These are phyloP conservation scores for Sicyos edulis DNA, from an alignment of 306 rosid species.

Conservation along the genomic window DNA sequence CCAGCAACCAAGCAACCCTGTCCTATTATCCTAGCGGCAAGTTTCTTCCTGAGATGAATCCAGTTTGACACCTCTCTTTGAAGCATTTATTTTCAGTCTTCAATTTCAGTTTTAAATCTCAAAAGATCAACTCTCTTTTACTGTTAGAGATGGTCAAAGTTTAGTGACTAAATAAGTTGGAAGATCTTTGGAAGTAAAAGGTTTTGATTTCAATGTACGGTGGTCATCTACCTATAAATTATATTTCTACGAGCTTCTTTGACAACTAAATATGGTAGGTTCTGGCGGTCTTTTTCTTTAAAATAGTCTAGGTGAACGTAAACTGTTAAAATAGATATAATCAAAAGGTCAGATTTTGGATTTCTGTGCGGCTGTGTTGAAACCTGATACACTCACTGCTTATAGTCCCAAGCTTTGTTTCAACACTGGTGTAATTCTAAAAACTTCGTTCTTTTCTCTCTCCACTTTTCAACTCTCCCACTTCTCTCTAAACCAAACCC, in stretches of 20 bases:
- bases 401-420: neutral
- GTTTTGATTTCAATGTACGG: too few relatives aligned
- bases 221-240: too few relatives aligned
- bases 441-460: too few relatives aligned
- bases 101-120: neutral
- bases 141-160: neutral
- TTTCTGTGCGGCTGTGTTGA: neutral
- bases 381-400: neutral
- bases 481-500: too few relatives aligned
- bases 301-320: too few relatives aligned
- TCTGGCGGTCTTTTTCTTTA: too few relatives aligned
- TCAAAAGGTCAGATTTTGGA: too few relatives aligned
- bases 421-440: constrained; percentile 2
- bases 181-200: neutral
- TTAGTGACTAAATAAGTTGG: neutral
- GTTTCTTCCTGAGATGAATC: neutral
- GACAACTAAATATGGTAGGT: too few relatives aligned
- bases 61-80: neutral
- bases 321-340: too few relatives aligned
- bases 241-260: too few relatives aligned
- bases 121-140: neutral
- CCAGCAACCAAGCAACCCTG: neutral
- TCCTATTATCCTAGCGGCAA: neutral
- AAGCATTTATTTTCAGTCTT: neutral
- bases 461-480: too few relatives aligned